Evolutionary conservation across 192 early-diverging fungal genomes (phyloP).

Genomic region (Chytriomyces sp.): DNA sequence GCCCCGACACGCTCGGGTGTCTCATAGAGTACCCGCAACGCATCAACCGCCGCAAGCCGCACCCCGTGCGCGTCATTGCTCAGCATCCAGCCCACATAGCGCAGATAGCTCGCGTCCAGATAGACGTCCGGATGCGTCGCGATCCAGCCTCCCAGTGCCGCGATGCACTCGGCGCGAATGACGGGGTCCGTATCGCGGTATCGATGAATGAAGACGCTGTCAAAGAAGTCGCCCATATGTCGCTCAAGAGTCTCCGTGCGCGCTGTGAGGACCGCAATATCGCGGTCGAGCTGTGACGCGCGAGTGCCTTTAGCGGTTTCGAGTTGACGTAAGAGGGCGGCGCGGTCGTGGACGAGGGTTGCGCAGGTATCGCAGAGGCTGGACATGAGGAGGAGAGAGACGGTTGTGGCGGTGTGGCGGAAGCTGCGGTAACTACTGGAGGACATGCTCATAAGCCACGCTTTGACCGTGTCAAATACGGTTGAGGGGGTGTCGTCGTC

Average conservation of each 20-base stretch:
- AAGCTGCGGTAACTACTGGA: conserved; percentile 85
- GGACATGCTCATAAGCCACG: conserved; percentile 47
- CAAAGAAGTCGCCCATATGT: conserved; percentile 74
- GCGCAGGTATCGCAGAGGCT: conserved; percentile 71
- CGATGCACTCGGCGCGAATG: conserved; percentile 84
- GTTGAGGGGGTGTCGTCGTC: conserved; percentile 4
- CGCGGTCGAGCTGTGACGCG: conserved; percentile 42
- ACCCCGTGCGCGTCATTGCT: conserved; percentile 69
- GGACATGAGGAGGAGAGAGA: conserved; percentile 66
- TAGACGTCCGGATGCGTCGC: conserved; percentile 67
- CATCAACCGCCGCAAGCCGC: conserved; percentile 70
- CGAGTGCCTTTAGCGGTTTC: conserved; percentile 40
- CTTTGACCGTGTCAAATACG: conserved; percentile 38
- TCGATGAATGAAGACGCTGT: conserved; percentile 87
- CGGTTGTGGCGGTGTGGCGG: conserved; percentile 82
- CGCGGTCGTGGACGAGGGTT: conserved; percentile 60
- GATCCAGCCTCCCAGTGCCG: conserved; percentile 82
- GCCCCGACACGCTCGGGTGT: conserved; percentile 49
- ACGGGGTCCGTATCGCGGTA: conserved; percentile 84
- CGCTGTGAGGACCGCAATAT: conserved; percentile 44
- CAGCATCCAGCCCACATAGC: conserved; percentile 86
- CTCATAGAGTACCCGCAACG: conserved; percentile 59
- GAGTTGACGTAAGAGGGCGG: conserved; percentile 71
- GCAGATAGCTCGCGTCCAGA: conserved; percentile 71
- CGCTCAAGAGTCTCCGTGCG: conserved; percentile 63